A percentile compares a stretch with the other conserved stretches of the same genome.
phyloP scores from a whole-genome alignment of 176 grass and related monocot genomes.

The Juncus inflexus region DNA sequence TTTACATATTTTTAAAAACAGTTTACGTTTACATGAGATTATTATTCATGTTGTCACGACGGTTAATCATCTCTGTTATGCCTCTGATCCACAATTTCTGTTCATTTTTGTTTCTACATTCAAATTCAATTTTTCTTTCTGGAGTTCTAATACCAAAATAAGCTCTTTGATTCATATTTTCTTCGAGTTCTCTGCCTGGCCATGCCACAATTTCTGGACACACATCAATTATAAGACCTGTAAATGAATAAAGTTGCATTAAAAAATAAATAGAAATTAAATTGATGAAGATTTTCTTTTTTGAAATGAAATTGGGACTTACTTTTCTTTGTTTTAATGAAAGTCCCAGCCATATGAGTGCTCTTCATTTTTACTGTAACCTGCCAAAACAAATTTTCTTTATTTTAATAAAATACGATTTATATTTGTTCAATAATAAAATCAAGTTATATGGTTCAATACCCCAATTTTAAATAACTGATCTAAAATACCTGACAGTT shows the following conservation, averaged over 20 bases:
- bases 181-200: constrained; percentile 74
- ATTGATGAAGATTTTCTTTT: background rate
- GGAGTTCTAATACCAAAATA: constrained; percentile 79
- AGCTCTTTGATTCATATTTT: constrained; percentile 43
- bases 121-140: constrained; percentile 78
- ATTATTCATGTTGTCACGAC: constrained; percentile 41
- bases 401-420: too few species aligned
- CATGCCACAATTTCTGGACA: constrained; percentile 62
- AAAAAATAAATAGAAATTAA: background rate
- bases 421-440: too few species aligned
- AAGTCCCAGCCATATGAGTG: constrained; percentile 82
- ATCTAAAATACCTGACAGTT: constrained; percentile 49
- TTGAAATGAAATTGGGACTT: constrained; percentile 10
- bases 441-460: too few species aligned
- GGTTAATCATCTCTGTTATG: constrained; percentile 59
- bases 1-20: background rate
- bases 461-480: background rate
- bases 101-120: constrained; percentile 64
- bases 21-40: constrained; percentile 23
- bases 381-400: constrained; percentile 21
- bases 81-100: constrained; percentile 68
- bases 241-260: background rate
- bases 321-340: constrained; percentile 91
- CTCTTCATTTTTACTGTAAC: constrained; percentile 86
- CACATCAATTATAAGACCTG: constrained; percentile 62